Percentiles rank a stretch among this genome's conserved stretches.
Evolutionary conservation across 2,329 filamentous ascomycete species (phyloP).

Genomic region (Xylariaceae sp.): DNA sequence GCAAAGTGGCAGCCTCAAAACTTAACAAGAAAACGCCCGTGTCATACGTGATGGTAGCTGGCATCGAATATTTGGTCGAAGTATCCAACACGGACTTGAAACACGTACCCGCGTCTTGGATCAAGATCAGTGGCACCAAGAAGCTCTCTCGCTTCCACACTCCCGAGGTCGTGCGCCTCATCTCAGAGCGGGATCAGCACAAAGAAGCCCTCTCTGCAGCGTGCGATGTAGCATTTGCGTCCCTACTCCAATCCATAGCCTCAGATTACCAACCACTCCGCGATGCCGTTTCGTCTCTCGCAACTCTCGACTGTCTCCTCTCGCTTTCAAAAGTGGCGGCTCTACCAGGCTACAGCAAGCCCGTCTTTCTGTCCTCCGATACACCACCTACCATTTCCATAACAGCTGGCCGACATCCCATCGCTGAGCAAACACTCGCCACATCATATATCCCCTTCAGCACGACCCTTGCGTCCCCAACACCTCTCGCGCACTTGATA

Average conservation of each 20-base stretch:
- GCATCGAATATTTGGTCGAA: slow-evolving; percentile 95
- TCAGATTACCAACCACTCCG: slow-evolving; percentile 88
- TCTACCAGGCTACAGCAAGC: slow-evolving; percentile 87
- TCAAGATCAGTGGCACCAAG: slow-evolving; percentile 94
- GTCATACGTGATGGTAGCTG: slow-evolving; percentile 81
- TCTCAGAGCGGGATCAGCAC: slow-evolving; percentile 90
- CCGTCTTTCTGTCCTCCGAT: slow-evolving; percentile 66
- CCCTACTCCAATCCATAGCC: slow-evolving; percentile 75
- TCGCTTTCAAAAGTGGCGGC: slow-evolving; percentile 84
- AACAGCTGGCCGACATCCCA: slow-evolving; percentile 82
- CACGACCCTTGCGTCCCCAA: slow-evolving; percentile 70
- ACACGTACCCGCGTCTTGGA: slow-evolving; percentile 90
- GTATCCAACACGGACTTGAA: slow-evolving; percentile 83
- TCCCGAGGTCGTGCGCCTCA: slow-evolving; percentile 81
- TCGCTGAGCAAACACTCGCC: slow-evolving; percentile 89
- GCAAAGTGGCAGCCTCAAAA: slow-evolving; percentile 70
- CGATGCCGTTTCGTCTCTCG: slow-evolving; percentile 84
- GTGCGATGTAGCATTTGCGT: slow-evolving; percentile 81
- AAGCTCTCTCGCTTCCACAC: slow-evolving; percentile 92
- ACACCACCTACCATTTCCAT: slow-evolving; percentile 73
- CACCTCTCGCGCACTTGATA: slow-evolving; percentile 78
- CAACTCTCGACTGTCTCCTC: slow-evolving; percentile 86
- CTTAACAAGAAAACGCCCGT: slow-evolving; percentile 73
- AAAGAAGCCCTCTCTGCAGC: slow-evolving; percentile 91
- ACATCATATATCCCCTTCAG: slow-evolving; percentile 91